phyloP scores from a whole-genome alignment of 306 rosid genomes.

The Castanospermum australe region DNA sequence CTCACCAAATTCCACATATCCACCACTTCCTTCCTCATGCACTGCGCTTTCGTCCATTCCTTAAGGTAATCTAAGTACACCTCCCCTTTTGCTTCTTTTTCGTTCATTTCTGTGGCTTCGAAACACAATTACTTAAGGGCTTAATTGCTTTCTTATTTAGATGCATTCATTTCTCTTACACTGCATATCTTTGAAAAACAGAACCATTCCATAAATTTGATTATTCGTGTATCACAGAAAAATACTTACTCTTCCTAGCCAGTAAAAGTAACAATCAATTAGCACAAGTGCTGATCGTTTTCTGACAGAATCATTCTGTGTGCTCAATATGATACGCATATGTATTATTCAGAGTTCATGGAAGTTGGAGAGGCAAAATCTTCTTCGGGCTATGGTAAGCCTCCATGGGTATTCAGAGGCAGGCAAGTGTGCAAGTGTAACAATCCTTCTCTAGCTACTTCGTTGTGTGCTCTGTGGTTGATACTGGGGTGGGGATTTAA shows the following conservation, averaged over 20 bases:
- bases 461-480: neutral
- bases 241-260: neutral
- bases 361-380: slow-evolving; percentile 38
- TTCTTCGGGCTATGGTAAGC: slow-evolving; percentile 69
- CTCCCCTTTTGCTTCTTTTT: slow-evolving; percentile 12
- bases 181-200: neutral
- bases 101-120: neutral
- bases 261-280: neutral
- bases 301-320: neutral
- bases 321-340: neutral
- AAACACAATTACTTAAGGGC: slow-evolving; percentile 6
- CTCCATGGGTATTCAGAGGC: slow-evolving; percentile 92
- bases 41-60: neutral
- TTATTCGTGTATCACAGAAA: neutral
- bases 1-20: neutral
- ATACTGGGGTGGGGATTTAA: neutral
- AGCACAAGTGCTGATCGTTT: neutral
- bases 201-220: neutral
- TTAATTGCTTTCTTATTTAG: neutral
- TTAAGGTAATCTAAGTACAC: neutral
- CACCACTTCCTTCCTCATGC: neutral
- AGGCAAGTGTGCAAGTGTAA: slow-evolving; percentile 42
- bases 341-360: slow-evolving; percentile 35
- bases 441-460: neutral
- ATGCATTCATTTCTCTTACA: neutral